Conservation (phyloP, 164 flowering plant genomes). For the Vitis rupestris region DNA sequence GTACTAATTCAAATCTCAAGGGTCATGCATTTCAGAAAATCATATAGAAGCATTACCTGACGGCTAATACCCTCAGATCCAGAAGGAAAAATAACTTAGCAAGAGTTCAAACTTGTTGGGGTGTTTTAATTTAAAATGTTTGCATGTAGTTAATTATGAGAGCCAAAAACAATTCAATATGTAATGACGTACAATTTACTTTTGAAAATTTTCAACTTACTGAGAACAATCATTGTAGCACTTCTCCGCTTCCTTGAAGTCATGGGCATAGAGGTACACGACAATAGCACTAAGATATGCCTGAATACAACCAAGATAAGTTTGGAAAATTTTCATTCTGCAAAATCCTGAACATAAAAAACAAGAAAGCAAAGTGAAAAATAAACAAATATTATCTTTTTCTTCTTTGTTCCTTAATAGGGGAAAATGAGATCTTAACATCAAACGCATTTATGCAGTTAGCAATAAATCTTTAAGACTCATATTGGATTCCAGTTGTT, state of each 20-base stretch:
- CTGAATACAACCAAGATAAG: conserved; percentile 36
- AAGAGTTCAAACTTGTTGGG: not conserved
- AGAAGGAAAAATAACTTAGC: not conserved
- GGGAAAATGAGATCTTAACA: no score
- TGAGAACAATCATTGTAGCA: conserved; percentile 91
- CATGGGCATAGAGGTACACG: conserved; percentile 83
- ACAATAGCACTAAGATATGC: conserved; percentile 96
- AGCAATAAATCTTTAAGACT: no score
- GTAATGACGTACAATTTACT: not conserved
- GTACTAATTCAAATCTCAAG: no score
- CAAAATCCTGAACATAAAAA: not conserved
- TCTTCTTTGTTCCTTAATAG: no score
- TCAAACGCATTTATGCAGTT: no score
- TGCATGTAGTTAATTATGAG: not conserved
- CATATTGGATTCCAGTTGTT: no score
- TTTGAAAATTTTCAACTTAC: conserved; percentile 46
- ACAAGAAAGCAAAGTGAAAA: not conserved
- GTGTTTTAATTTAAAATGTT: not conserved
- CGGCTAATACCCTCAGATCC: not conserved
- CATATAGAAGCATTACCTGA: no score
- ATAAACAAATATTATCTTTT: not conserved
- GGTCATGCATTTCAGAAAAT: no score
- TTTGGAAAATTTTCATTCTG: not conserved
- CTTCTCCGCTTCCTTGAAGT: conserved; percentile 87
- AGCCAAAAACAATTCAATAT: not conserved